Evolutionary conservation across 768 basidiomycete species (phyloP), one percentile per base, ranked within the genome.

Genomic region (Hericium rajendrae): DNA sequence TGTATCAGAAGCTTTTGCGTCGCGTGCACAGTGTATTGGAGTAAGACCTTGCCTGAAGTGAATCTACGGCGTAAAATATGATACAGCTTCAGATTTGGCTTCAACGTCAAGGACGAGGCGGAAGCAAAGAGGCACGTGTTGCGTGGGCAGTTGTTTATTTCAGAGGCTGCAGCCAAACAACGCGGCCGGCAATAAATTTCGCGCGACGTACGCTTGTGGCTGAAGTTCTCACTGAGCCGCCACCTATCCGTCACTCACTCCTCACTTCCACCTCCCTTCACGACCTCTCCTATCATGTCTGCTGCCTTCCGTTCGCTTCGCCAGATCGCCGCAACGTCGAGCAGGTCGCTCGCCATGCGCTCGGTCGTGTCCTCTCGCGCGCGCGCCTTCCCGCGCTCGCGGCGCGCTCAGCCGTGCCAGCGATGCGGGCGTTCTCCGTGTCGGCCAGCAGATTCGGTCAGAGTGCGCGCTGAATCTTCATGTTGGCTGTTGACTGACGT

Each of bases 291-390:
- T 18, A 20, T 6, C 43, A 46, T 46, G 43, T 24, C 60, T 22
- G 86, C 85, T 71, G 75, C 80, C 55, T 61, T 83, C 52, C 83
- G 84, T 69, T 71, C 75, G 62, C 75, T 87, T 58, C 81, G 85
- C 66, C 81, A 82, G 60, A 68, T 82, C 38, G 67, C 80, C 37
- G 70, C 76, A 49, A 65, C 73, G 10, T 77, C 80, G 9, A 71
- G 74, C 60, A 72, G 79, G 60, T 58, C 73, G 3, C 55, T 70
- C 48, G 64, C 68, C 11, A 57, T 64, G 11, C 69, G 69, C 48
- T 41, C 63, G 6, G 56, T 57, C n/a, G 49, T 64, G 53, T 16
- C 39, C 62, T 37, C 59, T 58, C 59, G 28, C 64, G 58, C 65
- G 56, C 22, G 57, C 58, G 52, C 58, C 54, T 59, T 49, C 39